These are phyloP conservation scores for Vitis hybrid DNA, from an alignment of 177 flowering plant species.

Conservation along the genomic window DNA sequence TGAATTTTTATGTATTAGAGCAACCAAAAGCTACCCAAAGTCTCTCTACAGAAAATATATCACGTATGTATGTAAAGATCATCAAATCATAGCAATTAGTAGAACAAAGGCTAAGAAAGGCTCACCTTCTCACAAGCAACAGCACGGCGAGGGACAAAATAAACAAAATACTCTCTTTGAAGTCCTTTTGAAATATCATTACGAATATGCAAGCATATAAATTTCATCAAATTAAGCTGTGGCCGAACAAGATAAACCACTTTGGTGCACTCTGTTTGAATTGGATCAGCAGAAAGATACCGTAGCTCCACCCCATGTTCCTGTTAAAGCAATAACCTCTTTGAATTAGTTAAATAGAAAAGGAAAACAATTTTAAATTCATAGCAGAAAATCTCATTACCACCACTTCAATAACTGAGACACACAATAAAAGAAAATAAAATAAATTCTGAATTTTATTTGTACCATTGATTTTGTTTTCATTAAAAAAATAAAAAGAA, in stretches of 20 bases:
- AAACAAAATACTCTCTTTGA: slow-evolving; percentile 75
- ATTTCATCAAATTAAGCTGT: slow-evolving; percentile 60
- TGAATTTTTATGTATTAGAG: too few species aligned
- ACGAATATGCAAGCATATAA: slow-evolving; percentile 62
- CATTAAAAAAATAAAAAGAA: too few species aligned
- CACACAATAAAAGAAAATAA: background rate
- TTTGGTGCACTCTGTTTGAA: slow-evolving; percentile 73
- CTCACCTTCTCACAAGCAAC: slow-evolving; percentile 91
- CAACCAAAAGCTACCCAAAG: background rate
- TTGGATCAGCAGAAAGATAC: slow-evolving; percentile 65
- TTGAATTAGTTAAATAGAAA: slow-evolving; percentile 7
- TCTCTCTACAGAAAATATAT: background rate
- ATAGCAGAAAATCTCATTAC: background rate
- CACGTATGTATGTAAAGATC: background rate
- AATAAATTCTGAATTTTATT: background rate
- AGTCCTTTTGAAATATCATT: slow-evolving; percentile 70
- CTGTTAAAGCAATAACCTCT: slow-evolving; percentile 29
- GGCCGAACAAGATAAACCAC: slow-evolving; percentile 75
- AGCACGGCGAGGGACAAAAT: slow-evolving; percentile 87
- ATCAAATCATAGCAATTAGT: background rate
- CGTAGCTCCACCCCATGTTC: slow-evolving; percentile 81
- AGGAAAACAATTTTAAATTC: background rate
- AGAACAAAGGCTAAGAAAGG: background rate
- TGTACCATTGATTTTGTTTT: too few species aligned
- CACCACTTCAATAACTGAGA: too few species aligned